Evolutionary conservation across 768 basidiomycete species (phyloP), one percentile per base, ranked within the genome.

Genomic region (Boletus vermiculosoides): DNA sequence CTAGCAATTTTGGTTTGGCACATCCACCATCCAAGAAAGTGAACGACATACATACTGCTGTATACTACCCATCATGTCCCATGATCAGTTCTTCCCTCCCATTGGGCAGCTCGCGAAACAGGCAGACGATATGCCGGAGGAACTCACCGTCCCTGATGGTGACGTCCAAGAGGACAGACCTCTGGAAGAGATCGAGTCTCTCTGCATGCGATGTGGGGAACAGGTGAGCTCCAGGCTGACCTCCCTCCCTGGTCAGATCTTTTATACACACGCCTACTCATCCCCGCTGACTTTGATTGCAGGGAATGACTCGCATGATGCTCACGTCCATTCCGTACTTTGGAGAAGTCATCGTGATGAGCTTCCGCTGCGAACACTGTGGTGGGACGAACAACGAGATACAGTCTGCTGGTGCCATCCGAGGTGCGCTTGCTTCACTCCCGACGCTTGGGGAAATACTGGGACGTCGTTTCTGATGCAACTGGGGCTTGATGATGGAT

Each of bases 261-360:
- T 25, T n/a, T 5, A 25, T 25, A 11, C 4, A n/a, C 2, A 33
- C 25, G 1, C 48, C 36, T 34, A 30, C 33, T 46, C 54, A 52
- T 37, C 18, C 31, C 31, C 33, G 15, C 54, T 59, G 41, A 53
- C n/a, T 23, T 50, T 60, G 65, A 70, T 58, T 72, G 63, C 79
- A 98, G 94, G 96, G 96, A 33, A 76, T 78, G 13, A 99, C 97
- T 1, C 78, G 94, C 42, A 74, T 99, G 64, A 83, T 99, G 64
- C 77, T 99, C 48, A 98, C 95, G 0, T 85, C 87, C 3, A 99
- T 99, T 48, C 97, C 97, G 0, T 98, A 86, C 78, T 98, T 98
- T 78, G 80, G 84, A 45, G 92, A 99, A 71, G 87, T 98, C 50
- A 90, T 99, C 61, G 84, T 98, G 58, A 94, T 96, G 86, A 95